These are phyloP conservation scores for Cryptosporidium ubiquitum DNA, from an alignment of 169 alveolate genomes.

Conservation along the genomic window DNA sequence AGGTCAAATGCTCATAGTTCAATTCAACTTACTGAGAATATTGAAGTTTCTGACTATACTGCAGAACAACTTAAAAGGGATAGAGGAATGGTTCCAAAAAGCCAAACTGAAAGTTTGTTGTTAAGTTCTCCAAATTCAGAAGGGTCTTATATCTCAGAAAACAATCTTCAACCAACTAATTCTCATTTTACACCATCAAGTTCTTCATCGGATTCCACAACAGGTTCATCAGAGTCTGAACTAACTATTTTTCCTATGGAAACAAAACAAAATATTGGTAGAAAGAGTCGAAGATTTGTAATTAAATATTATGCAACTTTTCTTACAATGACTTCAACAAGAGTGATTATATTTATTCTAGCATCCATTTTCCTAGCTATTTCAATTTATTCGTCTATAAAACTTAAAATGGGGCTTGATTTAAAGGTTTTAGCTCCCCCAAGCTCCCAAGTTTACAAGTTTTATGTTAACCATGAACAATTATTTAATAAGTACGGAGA, in stretches of 20 bases:
- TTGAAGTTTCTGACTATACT: constrained; percentile 53
- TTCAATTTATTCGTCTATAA: constrained; percentile 40
- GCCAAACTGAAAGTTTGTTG: constrained; percentile 21
- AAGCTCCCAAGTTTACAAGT: constrained; percentile 66
- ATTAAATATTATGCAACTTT: constrained; percentile 70
- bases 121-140: constrained; percentile 37
- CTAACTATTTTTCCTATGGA: constrained; percentile 65
- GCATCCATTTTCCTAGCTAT: constrained; percentile 40
- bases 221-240: constrained; percentile 20
- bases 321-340: constrained; percentile 56
- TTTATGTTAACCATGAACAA: constrained; percentile 57
- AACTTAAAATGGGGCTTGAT: constrained; percentile 68
- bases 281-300: constrained; percentile 64
- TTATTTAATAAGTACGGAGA: constrained; percentile 69
- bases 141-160: neutral
- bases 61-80: constrained; percentile 32
- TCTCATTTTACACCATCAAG: neutral
- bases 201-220: neutral
- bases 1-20: constrained; percentile 51
- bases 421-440: constrained; percentile 66
- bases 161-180: neutral
- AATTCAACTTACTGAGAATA: constrained; percentile 54
- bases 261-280: constrained; percentile 51
- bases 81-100: neutral
- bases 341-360: constrained; percentile 24